A percentile compares a stretch with the other conserved stretches of the same genome.
Conservation (phyloP, 2,329 filamentous ascomycete species). For the Cryphonectria radicalis region DNA sequence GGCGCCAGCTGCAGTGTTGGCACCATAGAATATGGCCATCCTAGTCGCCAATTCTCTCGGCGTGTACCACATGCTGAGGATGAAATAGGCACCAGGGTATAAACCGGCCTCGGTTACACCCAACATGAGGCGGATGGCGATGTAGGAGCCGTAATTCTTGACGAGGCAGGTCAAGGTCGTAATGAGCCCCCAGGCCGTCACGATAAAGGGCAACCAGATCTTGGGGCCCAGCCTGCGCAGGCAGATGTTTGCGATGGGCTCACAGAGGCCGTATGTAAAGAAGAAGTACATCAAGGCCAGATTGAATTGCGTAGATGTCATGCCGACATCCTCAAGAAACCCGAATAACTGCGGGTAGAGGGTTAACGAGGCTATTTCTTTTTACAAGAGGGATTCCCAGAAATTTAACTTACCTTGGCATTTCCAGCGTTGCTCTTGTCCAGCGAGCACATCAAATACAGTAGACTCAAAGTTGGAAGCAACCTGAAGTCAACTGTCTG, state of each 20-base stretch:
- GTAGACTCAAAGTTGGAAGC: too few relatives aligned
- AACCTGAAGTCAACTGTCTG: too few relatives aligned
- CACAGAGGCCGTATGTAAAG: slow-evolving; percentile 34
- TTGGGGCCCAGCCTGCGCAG: slow-evolving; percentile 45
- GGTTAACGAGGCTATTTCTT: too few relatives aligned
- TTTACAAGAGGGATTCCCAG: too few relatives aligned
- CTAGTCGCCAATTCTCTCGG: slow-evolving; percentile 31
- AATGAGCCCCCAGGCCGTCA: slow-evolving; percentile 29
- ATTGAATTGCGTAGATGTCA: slow-evolving; percentile 31
- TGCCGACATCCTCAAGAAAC: slow-evolving; percentile 2
- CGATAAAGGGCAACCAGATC: slow-evolving; percentile 33
- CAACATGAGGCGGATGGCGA: slow-evolving; percentile 28
- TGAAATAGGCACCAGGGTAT: slow-evolving; percentile 34
- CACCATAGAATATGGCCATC: slow-evolving; percentile 37
- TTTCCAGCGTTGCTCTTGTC: too few relatives aligned
- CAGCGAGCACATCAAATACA: too few relatives aligned
- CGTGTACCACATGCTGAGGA: slow-evolving; percentile 34
- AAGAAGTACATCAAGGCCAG: slow-evolving; percentile 42
- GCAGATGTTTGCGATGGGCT: slow-evolving; percentile 36
- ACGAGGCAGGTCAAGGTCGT: slow-evolving; percentile 9
- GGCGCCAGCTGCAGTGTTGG: slow-evolving; percentile 41
- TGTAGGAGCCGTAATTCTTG: too few relatives aligned
- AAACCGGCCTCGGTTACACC: slow-evolving; percentile 34
- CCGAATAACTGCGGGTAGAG: too few relatives aligned
- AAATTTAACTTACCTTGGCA: too few relatives aligned